Evolutionary conservation across 805 yeast genomes (phyloP), one percentile per base, ranked within the genome.

Genomic region (Priceomyces melissophilus): DNA sequence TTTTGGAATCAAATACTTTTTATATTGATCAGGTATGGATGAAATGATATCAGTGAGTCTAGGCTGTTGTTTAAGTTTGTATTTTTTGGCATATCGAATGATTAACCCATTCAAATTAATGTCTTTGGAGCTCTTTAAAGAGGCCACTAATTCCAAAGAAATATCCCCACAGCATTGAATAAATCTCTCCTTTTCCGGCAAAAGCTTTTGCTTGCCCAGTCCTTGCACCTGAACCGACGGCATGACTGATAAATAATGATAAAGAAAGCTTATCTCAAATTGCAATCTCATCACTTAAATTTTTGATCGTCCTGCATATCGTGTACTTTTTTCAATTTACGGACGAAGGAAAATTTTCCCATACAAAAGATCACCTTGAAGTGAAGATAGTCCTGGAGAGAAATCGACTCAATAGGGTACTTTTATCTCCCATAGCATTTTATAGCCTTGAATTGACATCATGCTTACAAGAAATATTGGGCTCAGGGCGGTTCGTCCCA

Each of bases 11-110:
- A 93, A 67, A 56, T 89, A 89, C 59, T 88, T 88, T 63, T 87
- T 88, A 65, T 91, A 85, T 58, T 91, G 96, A 58, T 91, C 97
- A 8, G 99, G 99, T 45, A 93, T 91, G 1, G 98, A 86, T 29
- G 88, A 79, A 26, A 93, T 91, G 54, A 93, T 89, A 64, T 93
- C 99, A 1, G 98, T 91, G 38, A 93, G 73, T 53, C 98, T 73
- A 12, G 99, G 99, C 59, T 90, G 98, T 53, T 84, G 85, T 54
- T 87, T 85, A 45, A 93, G 74, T 66, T 87, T 88, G 71, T 93
- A 87, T 65, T 89, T 88, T 60, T 93, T 90, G 30, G 98, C 87
- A 52, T 78, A 79, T 52, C 89, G 73, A 20, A 84, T 85, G 49
- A 93, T 86, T 42, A 93, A 69, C 1, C 96, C 98, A 64, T 93